These are phyloP conservation scores for Royoungia palumana DNA, from an alignment of 768 basidiomycete species.

Conservation along the genomic window DNA sequence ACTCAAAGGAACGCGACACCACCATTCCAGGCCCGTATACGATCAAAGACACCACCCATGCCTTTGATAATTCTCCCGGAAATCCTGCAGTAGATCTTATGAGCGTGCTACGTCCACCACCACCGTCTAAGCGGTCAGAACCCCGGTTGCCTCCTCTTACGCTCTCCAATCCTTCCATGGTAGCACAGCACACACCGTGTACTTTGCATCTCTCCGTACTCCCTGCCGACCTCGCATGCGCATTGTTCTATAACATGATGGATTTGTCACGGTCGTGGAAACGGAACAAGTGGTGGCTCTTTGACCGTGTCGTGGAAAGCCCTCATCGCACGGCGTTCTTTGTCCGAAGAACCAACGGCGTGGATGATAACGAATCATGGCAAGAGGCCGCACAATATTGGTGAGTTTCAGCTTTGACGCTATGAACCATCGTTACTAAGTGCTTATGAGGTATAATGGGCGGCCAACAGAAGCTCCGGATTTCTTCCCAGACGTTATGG, in stretches of 20 bases:
- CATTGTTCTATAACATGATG: conserved; percentile 70
- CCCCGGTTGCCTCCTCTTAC: conserved; percentile 55
- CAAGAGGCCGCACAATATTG: conserved; percentile 74
- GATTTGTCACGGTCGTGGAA: conserved; percentile 60
- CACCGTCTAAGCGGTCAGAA: conserved; percentile 30
- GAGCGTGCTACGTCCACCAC: conserved; percentile 53
- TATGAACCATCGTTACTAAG: conserved; percentile 10
- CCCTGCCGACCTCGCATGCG: conserved; percentile 71
- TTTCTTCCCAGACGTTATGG: conserved; percentile 65
- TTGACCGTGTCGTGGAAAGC: conserved; percentile 78
- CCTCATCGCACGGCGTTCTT: conserved; percentile 83
- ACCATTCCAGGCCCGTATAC: neutral
- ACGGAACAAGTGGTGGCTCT: conserved; percentile 81
- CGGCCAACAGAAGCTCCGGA: conserved; percentile 53
- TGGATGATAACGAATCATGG: conserved; percentile 50
- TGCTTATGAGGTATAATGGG: conserved; percentile 69
- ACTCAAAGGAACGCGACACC: neutral
- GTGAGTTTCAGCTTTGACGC: conserved; percentile 35
- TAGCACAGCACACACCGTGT: conserved; percentile 69
- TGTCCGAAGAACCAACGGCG: conserved; percentile 48
- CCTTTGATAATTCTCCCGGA: conserved; percentile 14
- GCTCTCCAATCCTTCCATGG: conserved; percentile 58
- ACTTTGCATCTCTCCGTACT: conserved; percentile 69
- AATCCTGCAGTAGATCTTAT: conserved; percentile 48
- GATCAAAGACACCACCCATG: conserved; percentile 18